Evolutionary conservation across 352 stramenopile genomes (phyloP).

Genomic region (Globisporangium sylvaticum): DNA sequence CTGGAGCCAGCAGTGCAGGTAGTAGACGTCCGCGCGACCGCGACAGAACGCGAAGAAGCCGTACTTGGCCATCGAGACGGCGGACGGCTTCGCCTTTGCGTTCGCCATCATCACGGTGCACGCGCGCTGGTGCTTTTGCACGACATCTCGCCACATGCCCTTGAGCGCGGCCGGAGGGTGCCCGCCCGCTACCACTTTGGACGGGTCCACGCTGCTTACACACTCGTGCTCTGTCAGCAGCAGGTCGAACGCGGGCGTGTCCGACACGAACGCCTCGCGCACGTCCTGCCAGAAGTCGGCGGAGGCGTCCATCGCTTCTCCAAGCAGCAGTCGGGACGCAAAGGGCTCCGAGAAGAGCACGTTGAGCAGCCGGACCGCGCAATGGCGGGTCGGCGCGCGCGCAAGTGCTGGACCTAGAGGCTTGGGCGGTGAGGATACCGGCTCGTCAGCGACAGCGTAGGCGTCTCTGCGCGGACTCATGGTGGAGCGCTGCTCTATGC

Average conservation of each 20-base stretch:
- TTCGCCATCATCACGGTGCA: neutral
- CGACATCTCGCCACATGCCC: neutral
- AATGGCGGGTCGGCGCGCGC: neutral
- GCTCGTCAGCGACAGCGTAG: too few relatives aligned
- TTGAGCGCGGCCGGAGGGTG: neutral
- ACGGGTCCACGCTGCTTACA: neutral
- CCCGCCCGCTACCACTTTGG: neutral
- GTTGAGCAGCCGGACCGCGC: slow-evolving; percentile 2
- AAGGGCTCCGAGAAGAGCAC: slow-evolving; percentile 1
- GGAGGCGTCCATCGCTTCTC: neutral
- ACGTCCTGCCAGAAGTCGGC: neutral
- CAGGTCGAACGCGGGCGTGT: neutral
- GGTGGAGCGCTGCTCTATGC: too few relatives aligned
- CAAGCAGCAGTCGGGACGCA: neutral
- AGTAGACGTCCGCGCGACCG: neutral
- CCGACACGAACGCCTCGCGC: neutral
- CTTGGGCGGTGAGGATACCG: neutral
- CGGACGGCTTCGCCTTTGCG: neutral
- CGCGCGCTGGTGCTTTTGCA: neutral
- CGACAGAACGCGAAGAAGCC: neutral
- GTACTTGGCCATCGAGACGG: neutral
- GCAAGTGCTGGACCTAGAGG: neutral
- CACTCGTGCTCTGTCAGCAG: neutral
- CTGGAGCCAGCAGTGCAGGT: slow-evolving; percentile 6
- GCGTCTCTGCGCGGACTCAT: neutral